Evolutionary conservation across 148 eudicot genomes (phyloP).

Genomic region (Persicaria tinctoria): DNA sequence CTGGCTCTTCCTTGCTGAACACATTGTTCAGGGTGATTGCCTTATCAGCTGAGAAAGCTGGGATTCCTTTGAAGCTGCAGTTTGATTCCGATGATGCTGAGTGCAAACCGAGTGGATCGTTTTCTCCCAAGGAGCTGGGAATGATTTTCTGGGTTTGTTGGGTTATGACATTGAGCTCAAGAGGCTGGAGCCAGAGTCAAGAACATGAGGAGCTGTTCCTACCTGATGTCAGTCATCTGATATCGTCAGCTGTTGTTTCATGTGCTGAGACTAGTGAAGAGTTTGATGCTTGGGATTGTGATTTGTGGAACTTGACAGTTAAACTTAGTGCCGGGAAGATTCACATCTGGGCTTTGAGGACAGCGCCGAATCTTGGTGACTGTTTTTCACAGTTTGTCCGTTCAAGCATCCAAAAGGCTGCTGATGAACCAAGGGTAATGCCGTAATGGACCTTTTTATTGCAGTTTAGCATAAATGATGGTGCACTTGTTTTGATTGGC

Average conservation of each 20-base stretch:
- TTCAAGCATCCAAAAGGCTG: conserved; percentile 35
- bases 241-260: conserved; percentile 53
- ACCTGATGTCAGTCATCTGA: conserved; percentile 66
- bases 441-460: conserved; percentile 34
- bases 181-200: conserved; percentile 14
- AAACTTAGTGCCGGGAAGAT: conserved; percentile 60
- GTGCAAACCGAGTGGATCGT: conserved; percentile 52
- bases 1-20: conserved; percentile 45
- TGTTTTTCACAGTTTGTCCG: conserved; percentile 56
- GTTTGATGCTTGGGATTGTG: conserved; percentile 38
- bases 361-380: conserved; percentile 63
- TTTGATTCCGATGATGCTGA: conserved; percentile 59
- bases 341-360: conserved; percentile 68
- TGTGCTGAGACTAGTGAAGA: conserved; percentile 39
- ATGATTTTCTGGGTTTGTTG: conserved; percentile 70
- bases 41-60: conserved; percentile 46
- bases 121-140: conserved; percentile 43
- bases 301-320: conserved; percentile 30
- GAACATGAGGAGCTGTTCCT: conserved; percentile 27
- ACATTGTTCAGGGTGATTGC: conserved; percentile 43
- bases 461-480: neutral
- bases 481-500: neutral
- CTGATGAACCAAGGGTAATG: conserved; percentile 42
- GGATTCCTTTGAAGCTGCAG: conserved; percentile 40
- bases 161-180: conserved; percentile 51